These are phyloP conservation scores for Vigna hirtella DNA, from an alignment of 306 rosid species.

Conservation along the genomic window DNA sequence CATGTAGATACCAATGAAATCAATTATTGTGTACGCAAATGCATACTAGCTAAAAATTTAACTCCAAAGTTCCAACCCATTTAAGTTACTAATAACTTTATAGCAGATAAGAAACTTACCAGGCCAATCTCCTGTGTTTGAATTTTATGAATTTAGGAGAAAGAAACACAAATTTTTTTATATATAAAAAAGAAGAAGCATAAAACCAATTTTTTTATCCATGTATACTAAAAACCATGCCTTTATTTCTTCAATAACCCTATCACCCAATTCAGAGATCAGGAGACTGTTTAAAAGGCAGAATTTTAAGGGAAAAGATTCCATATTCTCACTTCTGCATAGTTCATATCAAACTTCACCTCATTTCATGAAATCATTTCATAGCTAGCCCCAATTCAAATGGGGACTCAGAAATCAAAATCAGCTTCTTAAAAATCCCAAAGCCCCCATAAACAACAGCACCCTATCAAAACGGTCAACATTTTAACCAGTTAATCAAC, in stretches of 20 bases:
- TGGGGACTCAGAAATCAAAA: neutral
- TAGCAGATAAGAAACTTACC: neutral
- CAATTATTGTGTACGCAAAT: conserved; percentile 14
- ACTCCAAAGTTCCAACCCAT: neutral
- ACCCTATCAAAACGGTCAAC: neutral
- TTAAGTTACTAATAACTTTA: neutral
- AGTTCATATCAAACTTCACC: conserved; percentile 28
- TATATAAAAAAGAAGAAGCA: too few relatives aligned
- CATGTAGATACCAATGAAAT: conserved; percentile 5
- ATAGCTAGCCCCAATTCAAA: conserved; percentile 34
- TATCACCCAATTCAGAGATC: neutral
- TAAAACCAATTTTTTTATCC: neutral
- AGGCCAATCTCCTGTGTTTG: neutral
- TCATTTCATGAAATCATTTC: neutral
- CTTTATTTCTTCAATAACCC: neutral
- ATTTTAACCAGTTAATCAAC: neutral
- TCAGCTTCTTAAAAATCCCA: conserved; percentile 11
- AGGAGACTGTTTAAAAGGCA: neutral
- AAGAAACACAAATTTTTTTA: neutral
- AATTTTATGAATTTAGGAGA: neutral
- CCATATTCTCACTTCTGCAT: neutral
- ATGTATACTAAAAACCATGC: neutral
- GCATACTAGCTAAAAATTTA: neutral
- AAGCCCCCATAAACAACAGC: neutral
- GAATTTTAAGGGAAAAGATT: neutral